These are phyloP conservation scores for Aspergillus sclerotioniger DNA, from an alignment of 495 filamentous ascomycete genomes.

Conservation along the genomic window DNA sequence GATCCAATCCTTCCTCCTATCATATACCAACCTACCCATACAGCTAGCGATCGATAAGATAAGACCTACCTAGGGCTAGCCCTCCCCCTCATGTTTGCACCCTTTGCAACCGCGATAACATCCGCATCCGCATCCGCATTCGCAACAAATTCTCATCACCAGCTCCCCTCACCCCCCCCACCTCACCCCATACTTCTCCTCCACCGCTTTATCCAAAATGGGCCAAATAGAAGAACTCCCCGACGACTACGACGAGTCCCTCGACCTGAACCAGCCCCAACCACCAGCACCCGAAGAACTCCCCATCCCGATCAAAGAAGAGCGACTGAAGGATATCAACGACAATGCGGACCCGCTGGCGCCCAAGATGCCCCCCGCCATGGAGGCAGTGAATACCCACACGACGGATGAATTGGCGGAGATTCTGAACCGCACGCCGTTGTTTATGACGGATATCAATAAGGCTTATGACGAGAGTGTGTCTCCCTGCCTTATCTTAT, in stretches of 20 bases:
- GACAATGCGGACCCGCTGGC: constrained; percentile 30
- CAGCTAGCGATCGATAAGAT: neutral
- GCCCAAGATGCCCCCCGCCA: constrained; percentile 53
- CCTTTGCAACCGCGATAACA: constrained; percentile 27
- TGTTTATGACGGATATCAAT: constrained; percentile 94
- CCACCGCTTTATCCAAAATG: constrained; percentile 22
- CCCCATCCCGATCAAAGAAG: constrained; percentile 46
- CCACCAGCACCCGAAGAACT: constrained; percentile 28
- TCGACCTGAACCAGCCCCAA: constrained; percentile 31
- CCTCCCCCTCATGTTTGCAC: constrained; percentile 38
- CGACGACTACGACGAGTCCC: constrained; percentile 49
- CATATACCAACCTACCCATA: neutral
- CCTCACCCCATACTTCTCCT: neutral
- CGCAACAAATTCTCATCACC: constrained; percentile 3
- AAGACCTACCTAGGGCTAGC: constrained; percentile 25
- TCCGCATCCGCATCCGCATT: no score
- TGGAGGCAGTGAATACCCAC: constrained; percentile 59
- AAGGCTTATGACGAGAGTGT: constrained; percentile 58
- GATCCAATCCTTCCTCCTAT: no score
- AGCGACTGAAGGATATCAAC: constrained; percentile 33
- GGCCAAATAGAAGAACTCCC: constrained; percentile 51
- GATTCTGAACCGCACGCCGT: constrained; percentile 75
- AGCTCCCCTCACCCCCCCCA: constrained; percentile 3
- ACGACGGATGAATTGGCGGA: constrained; percentile 67
- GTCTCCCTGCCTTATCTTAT: constrained; percentile 19